Conservation (phyloP, 345 rosid genomes). For the Odontarrhena argentea region DNA sequence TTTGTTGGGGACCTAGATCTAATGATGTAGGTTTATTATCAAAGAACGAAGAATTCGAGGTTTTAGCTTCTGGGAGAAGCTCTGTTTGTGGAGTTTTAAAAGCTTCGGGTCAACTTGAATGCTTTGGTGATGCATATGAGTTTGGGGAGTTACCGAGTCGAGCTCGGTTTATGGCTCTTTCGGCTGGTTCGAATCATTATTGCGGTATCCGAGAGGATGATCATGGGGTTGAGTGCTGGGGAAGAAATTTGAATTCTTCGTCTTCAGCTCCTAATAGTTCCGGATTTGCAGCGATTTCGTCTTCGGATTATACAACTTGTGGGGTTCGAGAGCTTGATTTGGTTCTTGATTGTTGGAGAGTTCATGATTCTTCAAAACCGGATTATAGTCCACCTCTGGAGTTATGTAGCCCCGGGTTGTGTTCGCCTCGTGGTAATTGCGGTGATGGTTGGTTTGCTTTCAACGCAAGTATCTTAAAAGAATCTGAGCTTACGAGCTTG, state of each 20-base stretch:
- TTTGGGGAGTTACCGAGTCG: slow-evolving; percentile 45
- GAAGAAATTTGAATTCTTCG: slow-evolving; percentile 49
- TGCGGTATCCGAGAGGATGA: slow-evolving; percentile 82
- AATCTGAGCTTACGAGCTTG: slow-evolving; percentile 67
- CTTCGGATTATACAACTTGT: slow-evolving; percentile 76
- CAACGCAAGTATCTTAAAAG: slow-evolving; percentile 85
- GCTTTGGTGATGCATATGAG: slow-evolving; percentile 70
- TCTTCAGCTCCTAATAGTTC: slow-evolving; percentile 65
- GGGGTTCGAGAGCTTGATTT: slow-evolving; percentile 84
- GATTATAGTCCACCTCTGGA: slow-evolving; percentile 83
- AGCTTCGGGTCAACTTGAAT: slow-evolving; percentile 55
- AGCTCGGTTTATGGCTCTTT: slow-evolving; percentile 56
- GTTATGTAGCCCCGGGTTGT: slow-evolving; percentile 85
- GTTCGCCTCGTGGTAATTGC: slow-evolving; percentile 59
- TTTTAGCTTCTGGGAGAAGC: slow-evolving; percentile 64
- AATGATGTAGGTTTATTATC: slow-evolving; percentile 45
- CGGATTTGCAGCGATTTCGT: slow-evolving; percentile 84
- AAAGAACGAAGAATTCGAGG: slow-evolving; percentile 41
- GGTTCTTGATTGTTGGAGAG: slow-evolving; percentile 91
- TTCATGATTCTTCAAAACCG: slow-evolving; percentile 44
- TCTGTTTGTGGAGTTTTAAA: slow-evolving; percentile 73
- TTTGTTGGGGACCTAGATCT: slow-evolving; percentile 92
- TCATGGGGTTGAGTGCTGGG: slow-evolving; percentile 93
- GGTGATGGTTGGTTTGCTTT: slow-evolving; percentile 61
- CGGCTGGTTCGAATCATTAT: slow-evolving; percentile 74